phyloP scores from a whole-genome alignment of 345 rosid genomes.

The Pistacia vera region DNA sequence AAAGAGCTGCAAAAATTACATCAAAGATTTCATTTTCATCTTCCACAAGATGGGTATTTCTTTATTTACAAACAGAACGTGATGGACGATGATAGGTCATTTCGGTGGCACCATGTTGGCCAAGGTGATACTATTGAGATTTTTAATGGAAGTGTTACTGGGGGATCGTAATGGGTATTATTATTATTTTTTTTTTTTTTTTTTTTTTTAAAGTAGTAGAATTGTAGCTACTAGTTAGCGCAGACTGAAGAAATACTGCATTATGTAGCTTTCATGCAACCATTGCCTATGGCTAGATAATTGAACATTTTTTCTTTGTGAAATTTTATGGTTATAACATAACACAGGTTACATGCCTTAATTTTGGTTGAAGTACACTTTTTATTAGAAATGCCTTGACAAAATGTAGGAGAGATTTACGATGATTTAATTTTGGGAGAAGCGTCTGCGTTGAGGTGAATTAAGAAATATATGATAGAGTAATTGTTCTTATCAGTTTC shows the following conservation, averaged over 20 bases:
- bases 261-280: no score
- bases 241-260: not conserved
- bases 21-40: constrained; percentile 46
- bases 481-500: no score
- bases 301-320: not conserved
- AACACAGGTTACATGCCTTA: no score
- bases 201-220: not conserved
- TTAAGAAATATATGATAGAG: no score
- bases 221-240: not conserved
- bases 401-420: no score
- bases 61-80: constrained; percentile 71
- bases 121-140: constrained; percentile 76
- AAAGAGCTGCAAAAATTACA: constrained; percentile 67
- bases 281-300: not conserved
- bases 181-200: not conserved
- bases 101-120: constrained; percentile 70
- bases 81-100: constrained; percentile 82
- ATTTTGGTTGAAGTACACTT: no score
- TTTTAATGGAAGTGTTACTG: constrained; percentile 44
- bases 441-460: no score
- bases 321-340: no score
- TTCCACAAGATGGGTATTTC: constrained; percentile 78
- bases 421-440: no score
- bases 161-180: constrained; percentile 25
- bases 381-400: no score